Percentiles rank a stretch among this genome's conserved stretches.
These are phyloP conservation scores for Fusarium transvaalense DNA, from an alignment of 2,329 filamentous ascomycete species.

Conservation along the genomic window DNA sequence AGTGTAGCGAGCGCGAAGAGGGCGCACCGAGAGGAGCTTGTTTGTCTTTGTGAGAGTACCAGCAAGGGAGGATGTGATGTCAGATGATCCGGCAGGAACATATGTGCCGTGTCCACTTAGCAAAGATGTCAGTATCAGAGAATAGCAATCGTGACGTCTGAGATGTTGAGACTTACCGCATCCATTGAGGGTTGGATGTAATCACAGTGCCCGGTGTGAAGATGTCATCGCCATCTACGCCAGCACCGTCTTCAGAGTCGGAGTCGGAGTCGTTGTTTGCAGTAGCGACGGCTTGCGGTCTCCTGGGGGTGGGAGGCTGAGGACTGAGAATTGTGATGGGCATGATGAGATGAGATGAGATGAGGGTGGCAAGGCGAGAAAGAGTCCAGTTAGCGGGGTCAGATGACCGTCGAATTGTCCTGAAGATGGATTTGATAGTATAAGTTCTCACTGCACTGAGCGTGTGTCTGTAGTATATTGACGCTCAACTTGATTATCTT, in stretches of 20 bases:
- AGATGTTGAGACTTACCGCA: constrained; percentile 69
- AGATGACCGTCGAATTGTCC: neutral
- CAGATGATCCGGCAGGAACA: constrained; percentile 69
- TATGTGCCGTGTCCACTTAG: constrained; percentile 92
- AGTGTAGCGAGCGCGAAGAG: constrained; percentile 90
- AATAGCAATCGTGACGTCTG: constrained; percentile 6
- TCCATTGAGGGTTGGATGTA: constrained; percentile 95
- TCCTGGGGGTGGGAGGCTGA: constrained; percentile 50
- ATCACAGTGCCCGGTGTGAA: constrained; percentile 91
- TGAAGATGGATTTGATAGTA: neutral
- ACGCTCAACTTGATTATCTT: constrained; percentile 7
- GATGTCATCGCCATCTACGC: constrained; percentile 66
- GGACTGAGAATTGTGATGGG: constrained; percentile 64
- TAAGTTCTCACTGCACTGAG: neutral
- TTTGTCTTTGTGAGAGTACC: constrained; percentile 94
- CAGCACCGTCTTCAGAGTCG: constrained; percentile 61
- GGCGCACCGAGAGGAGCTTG: constrained; percentile 92
- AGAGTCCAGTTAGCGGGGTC: constrained; percentile 1
- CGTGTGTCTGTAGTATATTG: neutral
- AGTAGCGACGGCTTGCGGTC: constrained; percentile 31
- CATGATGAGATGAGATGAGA: constrained; percentile 52
- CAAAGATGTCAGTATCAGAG: constrained; percentile 20
- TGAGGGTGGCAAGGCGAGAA: constrained; percentile 16
- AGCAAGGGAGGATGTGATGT: constrained; percentile 90
- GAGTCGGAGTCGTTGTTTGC: constrained; percentile 57